Base-by-base conservation (phyloP, 768 basidiomycete species). In the Tricholoma flavovirens region DNA sequence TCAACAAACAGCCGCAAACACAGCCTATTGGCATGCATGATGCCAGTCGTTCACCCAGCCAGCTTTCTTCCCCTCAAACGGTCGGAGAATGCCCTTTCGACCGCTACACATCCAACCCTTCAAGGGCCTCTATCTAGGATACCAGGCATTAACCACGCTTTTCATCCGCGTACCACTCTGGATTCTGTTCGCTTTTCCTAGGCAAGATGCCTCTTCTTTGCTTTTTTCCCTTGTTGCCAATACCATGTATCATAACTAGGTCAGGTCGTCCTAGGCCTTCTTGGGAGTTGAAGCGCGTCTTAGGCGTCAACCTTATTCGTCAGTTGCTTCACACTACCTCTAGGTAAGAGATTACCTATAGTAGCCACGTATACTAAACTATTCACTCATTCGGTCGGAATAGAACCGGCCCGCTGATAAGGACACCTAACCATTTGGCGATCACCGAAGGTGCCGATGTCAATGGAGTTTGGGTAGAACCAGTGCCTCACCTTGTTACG, bases 381-480 rank as follows among this genome's bases (percentile, higher is more conserved):
- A 5, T 32, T 32, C 30, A 32, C 30, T 32, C 30, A 32, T 32
- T 32, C 30, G 30, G 10, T 32, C 30, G 10, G 9, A 32, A 14
- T 51, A 79, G 78, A 40, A 67, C 71, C 26, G 77, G 78, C 9
- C 66, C 70, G 4, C 19, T 75, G 6, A 26, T 56, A 3, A 55
- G 46, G 3, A 42, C 63, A 2, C 75, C 80, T 4, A 71, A 75
- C 57, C 69, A 80, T 56, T 64, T 66, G 24, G 74, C 77, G 4
- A 75, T 82, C 45, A 66, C 69, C 4, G 68, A 71, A 2, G 76
- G 77, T 21, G 30, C 9, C 30, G 7, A 32, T 32, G 30, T 32
- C 30, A 75, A 77, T 48, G 80, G 79, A 15, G 68, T 80, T 21
- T 83, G 82, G 81, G 69, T 82, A 17, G 69, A 73, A 9, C 68